phyloP scores from a whole-genome alignment of 1,139 yeast genomes.

The Scheffersomyces illinoinensis region DNA sequence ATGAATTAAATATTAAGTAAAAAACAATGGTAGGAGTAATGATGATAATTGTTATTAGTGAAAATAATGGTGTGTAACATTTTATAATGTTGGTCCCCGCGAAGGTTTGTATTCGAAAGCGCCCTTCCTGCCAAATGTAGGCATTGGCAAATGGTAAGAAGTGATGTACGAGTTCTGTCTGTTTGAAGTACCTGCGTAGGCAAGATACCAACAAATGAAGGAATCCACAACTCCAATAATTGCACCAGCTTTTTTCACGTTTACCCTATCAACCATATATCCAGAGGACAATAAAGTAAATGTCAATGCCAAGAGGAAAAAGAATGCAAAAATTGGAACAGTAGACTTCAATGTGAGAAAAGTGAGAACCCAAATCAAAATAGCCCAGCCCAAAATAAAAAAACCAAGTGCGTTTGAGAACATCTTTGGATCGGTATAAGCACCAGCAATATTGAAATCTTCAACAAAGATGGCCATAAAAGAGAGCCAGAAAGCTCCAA shows the following conservation, averaged over 20 bases:
- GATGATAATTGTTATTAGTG: background rate
- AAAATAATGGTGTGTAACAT: background rate
- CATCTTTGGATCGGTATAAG: constrained; percentile 24
- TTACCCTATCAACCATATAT: constrained; percentile 31
- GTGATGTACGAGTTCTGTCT: constrained; percentile 34
- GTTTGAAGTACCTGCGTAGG: constrained; percentile 36
- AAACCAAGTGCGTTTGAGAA: constrained; percentile 41
- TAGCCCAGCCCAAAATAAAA: constrained; percentile 46
- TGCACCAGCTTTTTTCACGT: constrained; percentile 44
- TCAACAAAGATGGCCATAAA: constrained; percentile 35
- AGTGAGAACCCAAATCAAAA: constrained; percentile 42
- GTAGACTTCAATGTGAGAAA: constrained; percentile 47
- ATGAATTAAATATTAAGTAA: background rate
- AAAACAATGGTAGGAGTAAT: background rate
- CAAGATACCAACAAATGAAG: constrained; percentile 42
- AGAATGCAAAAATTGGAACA: constrained; percentile 36
- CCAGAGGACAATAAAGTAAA: constrained; percentile 46
- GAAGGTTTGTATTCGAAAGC: background rate
- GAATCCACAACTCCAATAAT: constrained; percentile 43
- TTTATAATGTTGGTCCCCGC: background rate
- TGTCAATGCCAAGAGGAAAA: constrained; percentile 37
- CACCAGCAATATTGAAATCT: constrained; percentile 30
- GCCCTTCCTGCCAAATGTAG: background rate
- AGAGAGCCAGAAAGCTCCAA: constrained; percentile 40
- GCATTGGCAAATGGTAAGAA: background rate